Evolutionary conservation across 2,329 filamentous ascomycete species (phyloP).

Genomic region (Grosmannia clavigera): DNA sequence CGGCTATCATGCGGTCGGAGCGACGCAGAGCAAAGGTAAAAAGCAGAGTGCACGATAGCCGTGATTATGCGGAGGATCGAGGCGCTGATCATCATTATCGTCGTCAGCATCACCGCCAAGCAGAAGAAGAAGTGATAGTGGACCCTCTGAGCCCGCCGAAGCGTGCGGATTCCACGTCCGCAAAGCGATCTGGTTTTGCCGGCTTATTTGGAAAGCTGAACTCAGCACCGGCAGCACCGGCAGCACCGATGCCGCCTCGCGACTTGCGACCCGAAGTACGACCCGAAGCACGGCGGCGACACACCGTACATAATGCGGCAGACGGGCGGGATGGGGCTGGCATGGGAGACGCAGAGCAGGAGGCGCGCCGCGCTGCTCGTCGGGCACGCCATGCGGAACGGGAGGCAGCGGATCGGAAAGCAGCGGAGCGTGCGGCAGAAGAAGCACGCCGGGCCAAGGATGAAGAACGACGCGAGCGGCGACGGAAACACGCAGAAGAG

Average conservation of each 20-base stretch:
- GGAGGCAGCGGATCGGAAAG: conserved; percentile 30
- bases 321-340: conserved; percentile 36
- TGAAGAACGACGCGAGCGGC: conserved; percentile 42
- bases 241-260: not conserved
- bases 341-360: conserved; percentile 29
- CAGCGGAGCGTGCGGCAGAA: conserved; percentile 41
- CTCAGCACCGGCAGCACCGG: conserved; percentile 26
- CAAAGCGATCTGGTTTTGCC: conserved; percentile 42
- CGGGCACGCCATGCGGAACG: conserved; percentile 32
- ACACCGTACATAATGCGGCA: conserved; percentile 29
- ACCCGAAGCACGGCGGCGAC: conserved; percentile 29
- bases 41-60: not conserved
- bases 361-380: conserved; percentile 51
- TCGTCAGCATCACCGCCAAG: conserved; percentile 50
- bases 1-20: conserved; percentile 32
- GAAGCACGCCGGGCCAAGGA: conserved; percentile 46
- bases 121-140: conserved; percentile 54
- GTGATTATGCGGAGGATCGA: too few species aligned
- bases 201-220: conserved; percentile 49
- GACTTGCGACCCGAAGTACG: not conserved
- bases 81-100: not conserved
- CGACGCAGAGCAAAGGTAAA: conserved; percentile 33
- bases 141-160: conserved; percentile 19
- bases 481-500: conserved; percentile 39
- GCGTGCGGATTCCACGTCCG: conserved; percentile 44